Evolutionary conservation across 352 stramenopile species (phyloP), one percentile per base, ranked within the genome.

Genomic region (Phytophthora sojae): DNA sequence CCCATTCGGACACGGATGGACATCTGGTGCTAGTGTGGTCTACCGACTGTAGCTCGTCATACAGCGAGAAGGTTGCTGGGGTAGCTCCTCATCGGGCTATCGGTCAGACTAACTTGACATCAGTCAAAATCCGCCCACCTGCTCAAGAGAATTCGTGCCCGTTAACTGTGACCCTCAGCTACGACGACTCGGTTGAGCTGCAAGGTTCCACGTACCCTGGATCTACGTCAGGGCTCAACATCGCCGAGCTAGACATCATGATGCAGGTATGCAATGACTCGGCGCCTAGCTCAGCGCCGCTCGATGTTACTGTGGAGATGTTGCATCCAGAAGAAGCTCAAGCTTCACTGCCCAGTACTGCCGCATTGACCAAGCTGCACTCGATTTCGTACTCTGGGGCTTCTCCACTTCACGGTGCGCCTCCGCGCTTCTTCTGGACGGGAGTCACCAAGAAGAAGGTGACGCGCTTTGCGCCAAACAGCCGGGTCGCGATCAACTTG

Each of bases 301-400:
- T 96, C 37, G 84, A 94, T 45, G 92, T 95, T 35, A 93, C 83
- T 4, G 45, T 96, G 7, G 89, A 96, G 61, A 80, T 94, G 75
- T 72, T 96, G 39, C 85, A 89, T 64, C 87, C 89, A 2, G 80
- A 92, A 53, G 85, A 96, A 70, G 70, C 65, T 54, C 84, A 90
- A 47, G 70, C 79, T 3, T 70, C 75, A 1, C 39, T 71, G 11
- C 61, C 67, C 37, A 15, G 50, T 56, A 52, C 55, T 61, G 57
- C 58, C 8, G 23, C 75, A 7, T 66, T 77, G 57, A 81, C 75
- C 2, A 81, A 77, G 47, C 30, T 81, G 8, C 67, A 76, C 21
- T 68, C 66, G 4, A 42, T 81, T 42, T 75, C 59, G 25, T 53
- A 64, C 30, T 69, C 57, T 44, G 67, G 57, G 29, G 54, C 55